Percentiles rank a stretch among this genome's conserved stretches.
phyloP scores from a whole-genome alignment of 352 stramenopile genomes.

The Globisporangium iwayamae region DNA sequence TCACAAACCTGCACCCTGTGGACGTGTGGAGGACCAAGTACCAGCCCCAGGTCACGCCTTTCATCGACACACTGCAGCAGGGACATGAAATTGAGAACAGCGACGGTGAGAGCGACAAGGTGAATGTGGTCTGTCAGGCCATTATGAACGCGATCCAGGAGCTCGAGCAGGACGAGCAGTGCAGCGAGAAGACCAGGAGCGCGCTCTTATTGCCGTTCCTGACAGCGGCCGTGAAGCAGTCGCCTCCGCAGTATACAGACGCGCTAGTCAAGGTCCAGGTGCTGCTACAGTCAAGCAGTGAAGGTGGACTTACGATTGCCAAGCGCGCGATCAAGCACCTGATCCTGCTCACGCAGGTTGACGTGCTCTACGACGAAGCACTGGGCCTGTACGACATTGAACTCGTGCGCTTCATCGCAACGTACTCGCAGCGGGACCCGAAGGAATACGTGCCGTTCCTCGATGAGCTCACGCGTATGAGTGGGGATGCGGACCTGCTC shows the following conservation, averaged over 20 bases:
- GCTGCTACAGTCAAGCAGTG: conserved; percentile 18
- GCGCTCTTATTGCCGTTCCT: conserved; percentile 63
- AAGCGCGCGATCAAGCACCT: conserved; percentile 70
- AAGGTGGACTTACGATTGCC: conserved; percentile 17
- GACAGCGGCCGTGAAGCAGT: conserved; percentile 65
- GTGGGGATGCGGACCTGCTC: conserved; percentile 26
- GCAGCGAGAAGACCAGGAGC: conserved; percentile 7
- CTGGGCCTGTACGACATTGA: conserved; percentile 65
- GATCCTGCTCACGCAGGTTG: conserved; percentile 67
- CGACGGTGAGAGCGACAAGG: conserved; percentile 26
- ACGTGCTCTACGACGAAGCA: conserved; percentile 59
- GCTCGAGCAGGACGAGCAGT: conserved; percentile 21
- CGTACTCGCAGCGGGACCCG: conserved; percentile 63
- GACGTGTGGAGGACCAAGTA: conserved; percentile 78
- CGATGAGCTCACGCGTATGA: conserved; percentile 38
- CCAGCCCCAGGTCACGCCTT: conserved; percentile 28
- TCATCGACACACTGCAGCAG: conserved; percentile 9
- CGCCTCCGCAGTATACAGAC: conserved; percentile 40
- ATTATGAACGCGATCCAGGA: conserved; percentile 35
- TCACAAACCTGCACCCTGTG: conserved; percentile 67
- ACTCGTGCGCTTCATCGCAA: conserved; percentile 56
- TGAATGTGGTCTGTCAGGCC: conserved; percentile 56
- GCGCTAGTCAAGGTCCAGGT: conserved; percentile 39
- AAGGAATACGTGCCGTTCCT: conserved; percentile 70
- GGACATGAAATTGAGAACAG: not conserved